These are phyloP conservation scores for Hammondia hammondi DNA, from an alignment of 169 alveolate genomes.

Conservation along the genomic window DNA sequence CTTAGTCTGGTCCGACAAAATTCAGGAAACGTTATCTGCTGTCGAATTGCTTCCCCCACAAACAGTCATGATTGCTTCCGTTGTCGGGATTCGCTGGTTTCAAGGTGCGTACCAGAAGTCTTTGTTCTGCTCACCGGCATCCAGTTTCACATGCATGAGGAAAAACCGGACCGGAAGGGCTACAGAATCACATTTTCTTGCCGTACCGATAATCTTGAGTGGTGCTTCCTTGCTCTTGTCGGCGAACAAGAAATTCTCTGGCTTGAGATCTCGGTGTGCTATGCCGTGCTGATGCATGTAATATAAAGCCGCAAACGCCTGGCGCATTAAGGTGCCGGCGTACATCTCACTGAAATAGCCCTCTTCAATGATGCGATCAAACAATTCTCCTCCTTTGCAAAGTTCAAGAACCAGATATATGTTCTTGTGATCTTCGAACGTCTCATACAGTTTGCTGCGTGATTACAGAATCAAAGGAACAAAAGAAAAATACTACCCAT, in stretches of 20 bases:
- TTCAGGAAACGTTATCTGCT: too few species aligned
- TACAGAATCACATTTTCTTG: too few species aligned
- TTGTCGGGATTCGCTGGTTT: too few species aligned
- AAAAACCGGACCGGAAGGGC: too few species aligned
- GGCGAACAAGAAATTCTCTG: constrained; percentile 87
- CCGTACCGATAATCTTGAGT: constrained; percentile 80
- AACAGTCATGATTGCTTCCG: too few species aligned
- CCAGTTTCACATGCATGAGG: too few species aligned
- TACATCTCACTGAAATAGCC: constrained; percentile 88
- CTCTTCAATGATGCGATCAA: constrained; percentile 89
- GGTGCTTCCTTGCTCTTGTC: constrained; percentile 79
- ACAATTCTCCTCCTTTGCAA: constrained; percentile 93
- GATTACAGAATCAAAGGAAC: not conserved
- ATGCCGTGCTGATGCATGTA: constrained; percentile 91
- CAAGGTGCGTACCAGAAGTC: too few species aligned
- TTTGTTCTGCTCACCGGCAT: too few species aligned
- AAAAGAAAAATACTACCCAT: too few species aligned
- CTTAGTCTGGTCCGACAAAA: too few species aligned
- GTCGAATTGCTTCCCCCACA: too few species aligned
- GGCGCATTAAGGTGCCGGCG: constrained; percentile 92
- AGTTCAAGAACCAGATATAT: constrained; percentile 87
- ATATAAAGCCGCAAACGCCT: constrained; percentile 90
- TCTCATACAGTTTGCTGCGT: constrained; percentile 79
- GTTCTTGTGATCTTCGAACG: constrained; percentile 83
- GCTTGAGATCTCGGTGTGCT: constrained; percentile 91